These are phyloP conservation scores for Barbatosphaeria neglecta DNA, from an alignment of 495 filamentous ascomycete genomes.

Conservation along the genomic window DNA sequence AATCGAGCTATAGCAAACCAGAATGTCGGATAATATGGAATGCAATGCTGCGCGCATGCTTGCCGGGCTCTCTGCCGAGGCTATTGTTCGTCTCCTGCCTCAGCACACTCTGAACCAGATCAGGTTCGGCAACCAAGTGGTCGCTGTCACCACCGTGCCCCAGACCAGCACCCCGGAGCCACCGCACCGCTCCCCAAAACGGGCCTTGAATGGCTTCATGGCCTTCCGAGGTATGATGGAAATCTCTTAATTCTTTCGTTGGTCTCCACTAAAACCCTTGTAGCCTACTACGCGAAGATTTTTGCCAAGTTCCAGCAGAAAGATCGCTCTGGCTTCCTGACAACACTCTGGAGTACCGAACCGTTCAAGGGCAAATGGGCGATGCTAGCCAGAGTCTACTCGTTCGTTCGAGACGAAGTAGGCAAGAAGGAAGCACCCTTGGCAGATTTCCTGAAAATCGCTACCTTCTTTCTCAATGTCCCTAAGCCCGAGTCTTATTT, in stretches of 20 bases:
- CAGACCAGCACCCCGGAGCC: no score
- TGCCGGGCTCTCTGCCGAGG: background rate
- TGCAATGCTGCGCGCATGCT: background rate
- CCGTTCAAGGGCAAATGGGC: constrained; percentile 1
- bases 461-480: background rate
- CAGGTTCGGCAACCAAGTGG: no score
- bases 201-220: constrained; percentile 37
- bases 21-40: background rate
- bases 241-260: constrained; percentile 3
- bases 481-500: background rate
- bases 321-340: constrained; percentile 21
- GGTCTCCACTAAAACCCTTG: constrained; percentile 1
- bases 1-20: no score
- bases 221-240: constrained; percentile 37
- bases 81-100: background rate
- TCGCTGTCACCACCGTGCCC: no score
- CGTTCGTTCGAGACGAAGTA: background rate
- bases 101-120: background rate
- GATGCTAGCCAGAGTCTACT: constrained; percentile 5
- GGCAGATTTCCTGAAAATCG: background rate
- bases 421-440: background rate
- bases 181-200: background rate
- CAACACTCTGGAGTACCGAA: constrained; percentile 2
- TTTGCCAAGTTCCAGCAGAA: constrained; percentile 32
- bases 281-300: constrained; percentile 28